Base-by-base conservation (phyloP, 2,329 filamentous ascomycete genomes). In the Colletotrichum echinochloae region DNA sequence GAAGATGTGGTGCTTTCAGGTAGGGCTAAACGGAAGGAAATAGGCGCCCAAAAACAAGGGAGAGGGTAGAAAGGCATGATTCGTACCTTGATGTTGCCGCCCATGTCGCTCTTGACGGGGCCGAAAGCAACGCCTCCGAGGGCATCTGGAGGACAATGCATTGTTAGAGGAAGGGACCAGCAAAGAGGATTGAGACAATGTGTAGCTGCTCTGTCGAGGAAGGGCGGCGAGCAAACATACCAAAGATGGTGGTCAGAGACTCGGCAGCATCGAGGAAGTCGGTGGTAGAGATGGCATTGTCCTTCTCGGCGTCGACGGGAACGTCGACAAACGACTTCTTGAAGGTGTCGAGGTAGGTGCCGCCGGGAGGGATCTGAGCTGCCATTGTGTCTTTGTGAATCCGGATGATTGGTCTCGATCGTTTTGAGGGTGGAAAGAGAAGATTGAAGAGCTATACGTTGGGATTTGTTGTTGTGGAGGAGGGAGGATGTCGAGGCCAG, bases 221-320 rank as follows among this genome's bases (percentile, higher is more conserved):
- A 59, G 1, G n/a, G 28, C 30, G 26, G 18, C 35, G 30, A 56
- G 59, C 14, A 23, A 44, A 54, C 76, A 35, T 77, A 96, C 94
- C 94, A 78, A 98, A 98, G 73, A 99, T 89, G 73, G 90, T 92
- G 63, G 92, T 92, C 80, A 98, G 84, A 66, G 93, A 91, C 87
- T 98, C 94, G 63, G 94, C 89, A 68, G 96, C 96, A 74, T 97
- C 93, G 74, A 98, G 91, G 83, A 98, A 99, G 80, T 97, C 90
- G 68, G 88, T 89, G 56, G 96, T 98, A 65, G 89, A 84, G 77
- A 98, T 90, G 72, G 90, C 92, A 84, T 94, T 92, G 82, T 90
- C 91, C 75, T 93, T 91, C 75, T 87, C 86, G 72, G 87, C 85
- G 77, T 94, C 89, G 76, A 97, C 82, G 18, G 93, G 91, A 65